Conservation (phyloP, 1,284 basidiomycete genomes). For the Heliocybe sulcata region DNA sequence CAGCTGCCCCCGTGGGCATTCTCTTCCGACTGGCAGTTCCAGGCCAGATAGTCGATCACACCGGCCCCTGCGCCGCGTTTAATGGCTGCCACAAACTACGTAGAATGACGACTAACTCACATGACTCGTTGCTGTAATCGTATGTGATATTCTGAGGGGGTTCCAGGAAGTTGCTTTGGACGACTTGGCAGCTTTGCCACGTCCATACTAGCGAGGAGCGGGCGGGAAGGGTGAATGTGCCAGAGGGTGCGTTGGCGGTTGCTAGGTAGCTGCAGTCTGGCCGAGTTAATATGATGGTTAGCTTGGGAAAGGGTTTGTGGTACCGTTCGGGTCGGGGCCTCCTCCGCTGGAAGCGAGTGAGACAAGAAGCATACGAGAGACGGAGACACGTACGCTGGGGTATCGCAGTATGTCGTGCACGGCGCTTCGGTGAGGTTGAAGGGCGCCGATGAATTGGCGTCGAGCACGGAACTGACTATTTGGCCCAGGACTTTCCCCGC, state of each 20-base stretch:
- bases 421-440: not conserved
- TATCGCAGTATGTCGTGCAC: not conserved
- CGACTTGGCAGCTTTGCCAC: not conserved
- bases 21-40: not conserved
- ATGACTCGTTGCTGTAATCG: not conserved
- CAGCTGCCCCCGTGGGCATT: not conserved
- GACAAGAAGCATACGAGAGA: too few relatives aligned
- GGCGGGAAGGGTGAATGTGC: not conserved
- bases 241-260: not conserved
- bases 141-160: not conserved
- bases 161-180: not conserved
- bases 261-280: not conserved
- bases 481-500: not conserved
- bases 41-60: not conserved
- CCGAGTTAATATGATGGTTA: too few relatives aligned
- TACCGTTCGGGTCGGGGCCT: not conserved
- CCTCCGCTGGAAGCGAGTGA: too few relatives aligned
- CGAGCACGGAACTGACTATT: too few relatives aligned
- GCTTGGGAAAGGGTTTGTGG: too few relatives aligned
- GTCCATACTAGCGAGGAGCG: not conserved
- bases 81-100: too few relatives aligned
- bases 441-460: not conserved
- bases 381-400: not conserved
- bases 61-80: not conserved
- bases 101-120: not conserved